Base-by-base conservation (phyloP, 2,329 filamentous ascomycete genomes). In the Phaeosphaeriaceae sp. region DNA sequence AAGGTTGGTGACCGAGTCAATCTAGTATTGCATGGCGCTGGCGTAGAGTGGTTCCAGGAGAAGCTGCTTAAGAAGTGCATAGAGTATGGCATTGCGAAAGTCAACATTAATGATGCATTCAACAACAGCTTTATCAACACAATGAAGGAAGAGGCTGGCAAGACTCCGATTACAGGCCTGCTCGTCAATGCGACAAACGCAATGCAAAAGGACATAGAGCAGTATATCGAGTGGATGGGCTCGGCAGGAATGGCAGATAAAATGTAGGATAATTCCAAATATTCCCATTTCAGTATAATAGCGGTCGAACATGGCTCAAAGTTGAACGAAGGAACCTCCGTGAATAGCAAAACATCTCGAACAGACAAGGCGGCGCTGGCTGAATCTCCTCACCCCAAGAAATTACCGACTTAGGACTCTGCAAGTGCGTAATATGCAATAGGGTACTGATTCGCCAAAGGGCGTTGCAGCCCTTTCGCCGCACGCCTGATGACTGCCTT, bases 71-170 rank as follows among this genome's bases (percentile, higher is more conserved):
- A 74, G 34, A 77, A 79, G 61, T 84, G 81, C 47, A 81, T 85
- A 52, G 74, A 76, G 48, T 76, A 76, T 42, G 83, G 83, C 5
- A 78, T 85, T 29, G 77, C 79, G 15, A 81, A 83, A 64, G 73
- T 83, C 33, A 85, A 85, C 67, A 79, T 85, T 38, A 85, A 85
- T 60, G 83, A 83, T 68, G 77, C 83, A 20, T 75, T 85, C 61
- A 83, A 81, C 69, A 71, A 77, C 63, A 69, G 79, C 67, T 79
- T 81, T 70, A 68, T 78, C 50, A 63, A 68, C 48, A 67, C 81
- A 54, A 76, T 77, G 77, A 52, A 67, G 38, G 76, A 79, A 60
- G 78, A 77, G 59, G 80, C 80, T 1, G 80, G 78, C 1, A 77
- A 76, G 52, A 76, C 78, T 28, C 79, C 80, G 0, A 66, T 84